Conservation (phyloP, 768 basidiomycete genomes). For the Psilocybe azurescens region DNA sequence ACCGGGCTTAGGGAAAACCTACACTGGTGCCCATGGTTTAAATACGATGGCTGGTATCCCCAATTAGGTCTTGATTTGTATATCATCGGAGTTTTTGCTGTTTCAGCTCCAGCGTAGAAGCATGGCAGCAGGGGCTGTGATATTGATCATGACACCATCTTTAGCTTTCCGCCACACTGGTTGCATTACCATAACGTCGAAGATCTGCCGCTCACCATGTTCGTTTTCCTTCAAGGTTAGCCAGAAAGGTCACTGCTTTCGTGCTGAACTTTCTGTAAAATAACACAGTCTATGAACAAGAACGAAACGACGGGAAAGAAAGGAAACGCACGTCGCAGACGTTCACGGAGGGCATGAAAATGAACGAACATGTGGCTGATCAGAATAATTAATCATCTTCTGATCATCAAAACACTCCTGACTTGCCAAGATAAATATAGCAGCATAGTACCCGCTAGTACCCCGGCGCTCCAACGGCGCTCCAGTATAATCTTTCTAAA, state of each 20-base stretch:
- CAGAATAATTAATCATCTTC: neutral
- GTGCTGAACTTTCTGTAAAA: too few relatives aligned
- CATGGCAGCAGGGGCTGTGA: slow-evolving; percentile 4
- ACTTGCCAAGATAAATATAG: neutral
- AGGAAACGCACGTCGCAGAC: neutral
- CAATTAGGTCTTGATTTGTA: neutral
- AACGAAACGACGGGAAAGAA: neutral
- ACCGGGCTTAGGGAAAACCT: slow-evolving; percentile 17
- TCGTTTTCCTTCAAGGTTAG: too few relatives aligned
- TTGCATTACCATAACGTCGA: neutral
- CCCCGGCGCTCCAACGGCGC: neutral
- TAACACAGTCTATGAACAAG: too few relatives aligned
- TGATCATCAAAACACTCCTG: neutral
- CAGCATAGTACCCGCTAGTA: too few relatives aligned
- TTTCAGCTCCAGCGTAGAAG: neutral
- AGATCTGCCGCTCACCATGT: too few relatives aligned
- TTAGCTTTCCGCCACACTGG: neutral
- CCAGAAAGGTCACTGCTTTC: too few relatives aligned
- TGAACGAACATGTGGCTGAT: neutral
- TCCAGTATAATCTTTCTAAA: neutral
- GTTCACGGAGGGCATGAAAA: neutral
- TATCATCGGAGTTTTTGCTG: neutral
- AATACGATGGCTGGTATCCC: slow-evolving; percentile 9
- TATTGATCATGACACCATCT: slow-evolving; percentile 3
- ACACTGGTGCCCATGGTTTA: slow-evolving; percentile 4